Conservation (phyloP, 768 basidiomycete species). For the Fistulinella prunicolor region DNA sequence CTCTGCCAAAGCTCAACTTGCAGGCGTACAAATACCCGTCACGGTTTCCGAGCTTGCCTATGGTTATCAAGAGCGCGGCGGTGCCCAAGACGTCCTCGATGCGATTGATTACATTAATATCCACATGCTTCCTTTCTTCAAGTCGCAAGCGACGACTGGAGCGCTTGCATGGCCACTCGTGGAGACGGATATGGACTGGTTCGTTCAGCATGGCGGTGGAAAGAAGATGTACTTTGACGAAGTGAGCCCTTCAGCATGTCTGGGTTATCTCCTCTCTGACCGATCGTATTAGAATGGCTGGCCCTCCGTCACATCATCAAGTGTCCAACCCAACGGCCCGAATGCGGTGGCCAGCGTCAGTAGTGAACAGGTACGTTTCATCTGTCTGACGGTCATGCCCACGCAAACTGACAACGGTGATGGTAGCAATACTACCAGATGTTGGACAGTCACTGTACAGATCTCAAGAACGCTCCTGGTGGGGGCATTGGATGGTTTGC, state of each 20-base stretch:
- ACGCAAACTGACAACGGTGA: not conserved
- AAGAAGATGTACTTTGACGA: slow-evolving; percentile 78
- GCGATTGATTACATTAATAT: slow-evolving; percentile 63
- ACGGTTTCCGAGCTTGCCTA: slow-evolving; percentile 68
- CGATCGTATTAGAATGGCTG: slow-evolving; percentile 60
- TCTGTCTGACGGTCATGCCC: not conserved
- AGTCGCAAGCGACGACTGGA: slow-evolving; percentile 35
- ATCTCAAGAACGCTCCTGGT: slow-evolving; percentile 54
- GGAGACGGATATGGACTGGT: slow-evolving; percentile 59
- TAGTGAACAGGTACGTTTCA: slow-evolving; percentile 54
- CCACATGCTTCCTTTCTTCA: slow-evolving; percentile 73
- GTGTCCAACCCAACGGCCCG: slow-evolving; percentile 65
- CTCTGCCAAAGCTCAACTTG: slow-evolving; percentile 46
- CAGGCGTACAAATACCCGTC: slow-evolving; percentile 57
- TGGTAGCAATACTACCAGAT: slow-evolving; percentile 52
- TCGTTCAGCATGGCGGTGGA: slow-evolving; percentile 55
- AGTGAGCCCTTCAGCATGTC: slow-evolving; percentile 34
- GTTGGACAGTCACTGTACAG: slow-evolving; percentile 59
- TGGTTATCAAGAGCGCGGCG: slow-evolving; percentile 51
- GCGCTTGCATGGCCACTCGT: slow-evolving; percentile 63
- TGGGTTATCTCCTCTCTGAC: not conserved
- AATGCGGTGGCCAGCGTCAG: slow-evolving; percentile 55
- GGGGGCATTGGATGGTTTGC: slow-evolving; percentile 82
- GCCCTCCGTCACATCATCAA: slow-evolving; percentile 61
- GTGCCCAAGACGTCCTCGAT: slow-evolving; percentile 52